Conservation (phyloP, 2,329 filamentous ascomycete genomes). For the Colletotrichum caudatum region DNA sequence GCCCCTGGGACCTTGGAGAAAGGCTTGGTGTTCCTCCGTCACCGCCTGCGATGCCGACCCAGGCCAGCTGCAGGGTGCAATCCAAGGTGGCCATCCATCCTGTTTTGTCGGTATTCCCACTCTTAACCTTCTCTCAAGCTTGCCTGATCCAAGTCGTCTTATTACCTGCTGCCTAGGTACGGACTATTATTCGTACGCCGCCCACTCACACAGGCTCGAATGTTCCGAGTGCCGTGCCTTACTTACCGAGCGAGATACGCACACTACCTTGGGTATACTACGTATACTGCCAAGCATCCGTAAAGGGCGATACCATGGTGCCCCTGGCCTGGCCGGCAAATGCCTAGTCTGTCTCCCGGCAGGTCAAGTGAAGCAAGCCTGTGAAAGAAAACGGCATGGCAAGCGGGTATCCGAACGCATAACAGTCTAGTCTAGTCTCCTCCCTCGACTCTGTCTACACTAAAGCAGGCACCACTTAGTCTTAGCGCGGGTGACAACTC, state of each 20-base stretch:
- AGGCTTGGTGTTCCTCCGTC: conserved; percentile 26
- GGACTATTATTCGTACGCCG: conserved; percentile 11
- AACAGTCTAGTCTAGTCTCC: not conserved
- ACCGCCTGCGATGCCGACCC: conserved; percentile 41
- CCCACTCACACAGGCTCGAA: not conserved
- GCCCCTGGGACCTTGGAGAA: conserved; percentile 33
- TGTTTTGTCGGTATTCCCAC: conserved; percentile 10
- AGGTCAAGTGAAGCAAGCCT: conserved; percentile 1
- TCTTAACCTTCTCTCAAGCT: conserved; percentile 23
- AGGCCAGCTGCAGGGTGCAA: conserved; percentile 19
- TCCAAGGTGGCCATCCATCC: not conserved
- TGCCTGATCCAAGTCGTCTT: conserved; percentile 22
- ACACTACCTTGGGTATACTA: not conserved
- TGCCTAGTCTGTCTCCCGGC: conserved; percentile 28
- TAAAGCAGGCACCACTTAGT: conserved; percentile 15
- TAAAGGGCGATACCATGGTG: not conserved
- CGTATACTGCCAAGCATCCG: not conserved
- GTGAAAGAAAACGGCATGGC: not conserved
- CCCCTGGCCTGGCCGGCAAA: conserved; percentile 7
- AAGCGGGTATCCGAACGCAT: not conserved
- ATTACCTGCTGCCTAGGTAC: not conserved
- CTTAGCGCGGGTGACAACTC: conserved; percentile 19
- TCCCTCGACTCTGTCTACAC: not conserved
- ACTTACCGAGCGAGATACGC: conserved; percentile 26
- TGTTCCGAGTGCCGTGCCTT: not conserved